Base-by-base conservation (phyloP, 106 monocot species). In the Dendrobium officinale region DNA sequence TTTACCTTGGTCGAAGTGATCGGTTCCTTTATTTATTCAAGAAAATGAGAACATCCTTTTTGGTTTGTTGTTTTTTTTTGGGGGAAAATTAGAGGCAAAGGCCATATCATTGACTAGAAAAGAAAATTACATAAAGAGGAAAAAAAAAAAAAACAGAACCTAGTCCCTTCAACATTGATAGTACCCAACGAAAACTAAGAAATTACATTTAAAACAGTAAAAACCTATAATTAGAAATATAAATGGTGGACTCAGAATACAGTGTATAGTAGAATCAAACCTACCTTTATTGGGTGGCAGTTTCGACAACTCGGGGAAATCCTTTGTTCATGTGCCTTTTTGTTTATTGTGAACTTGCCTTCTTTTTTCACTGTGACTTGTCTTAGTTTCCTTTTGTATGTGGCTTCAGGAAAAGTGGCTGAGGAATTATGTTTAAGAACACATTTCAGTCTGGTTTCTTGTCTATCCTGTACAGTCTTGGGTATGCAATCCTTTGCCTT, bases 371-470 rank as follows among this genome's bases (percentile, higher is more conserved):
- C 4, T 19, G 43, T 74, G 43, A 27, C 27, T 24, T 76, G 76
- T 9, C 29, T 79, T 79, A 16, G 2, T 67, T 67, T 33, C 20
- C 43, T 41, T 42, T 43, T 42, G 41, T 40, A 9, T 67, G 19
- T 1, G 9, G 33, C 31, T 79, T 5, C 83, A 78, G 83, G 72
- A 9, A 42, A 37, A 40, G 55, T 37, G 54, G 13, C 37, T 27
- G 37, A 33, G 40, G 33, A 74, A 42, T 56, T 26, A 95, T 95
- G 93, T 95, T 95, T 84, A 93, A 89, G 84, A 95, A 95, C 80
- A 95, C 95, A 61, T 95, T 95, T 85, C 95, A 95, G 55, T 95
- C 93, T 37, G 95, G 95, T 20, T 93, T 95, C 84, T 83, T 95
- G 45, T 95, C 95, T 17, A 93, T 95, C 79, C 83, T 95, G 11